These are phyloP conservation scores for Hypoxylon perforatum DNA, from an alignment of 495 filamentous ascomycete genomes.

Conservation along the genomic window DNA sequence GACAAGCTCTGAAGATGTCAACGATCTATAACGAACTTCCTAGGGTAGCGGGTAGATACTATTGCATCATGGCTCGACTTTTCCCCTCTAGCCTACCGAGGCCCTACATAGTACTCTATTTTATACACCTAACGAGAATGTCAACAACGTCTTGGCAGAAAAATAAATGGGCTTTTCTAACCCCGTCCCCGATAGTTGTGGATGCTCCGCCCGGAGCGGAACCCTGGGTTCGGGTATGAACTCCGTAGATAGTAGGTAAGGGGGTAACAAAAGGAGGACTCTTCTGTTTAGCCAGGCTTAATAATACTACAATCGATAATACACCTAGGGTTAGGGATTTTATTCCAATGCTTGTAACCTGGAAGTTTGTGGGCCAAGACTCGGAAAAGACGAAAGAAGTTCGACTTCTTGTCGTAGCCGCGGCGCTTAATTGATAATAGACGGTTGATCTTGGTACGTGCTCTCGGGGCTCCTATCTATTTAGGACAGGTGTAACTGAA, in stretches of 20 bases:
- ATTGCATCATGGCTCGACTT: constrained; percentile 27
- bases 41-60: constrained; percentile 10
- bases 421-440: not conserved
- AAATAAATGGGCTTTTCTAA: constrained; percentile 8
- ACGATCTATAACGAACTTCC: constrained; percentile 2
- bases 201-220: constrained; percentile 40
- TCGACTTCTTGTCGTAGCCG: not conserved
- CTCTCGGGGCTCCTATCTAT: constrained; percentile 25
- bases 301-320: not conserved
- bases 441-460: constrained; percentile 10
- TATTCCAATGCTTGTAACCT: constrained; percentile 12
- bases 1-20: constrained; percentile 17
- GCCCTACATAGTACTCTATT: constrained; percentile 28
- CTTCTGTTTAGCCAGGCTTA: constrained; percentile 4
- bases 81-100: constrained; percentile 31
- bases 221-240: constrained; percentile 32
- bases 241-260: constrained; percentile 25
- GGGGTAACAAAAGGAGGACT: constrained; percentile 20
- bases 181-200: constrained; percentile 33
- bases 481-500: constrained; percentile 29
- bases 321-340: not conserved
- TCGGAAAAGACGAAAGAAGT: not conserved
- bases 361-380: constrained; percentile 16
- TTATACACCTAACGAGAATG: constrained; percentile 6
- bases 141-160: constrained; percentile 21